Evolutionary conservation across 225 moss, liverwort and hornwort species (phyloP).

Genomic region (Pseudoscleropodium purum): DNA sequence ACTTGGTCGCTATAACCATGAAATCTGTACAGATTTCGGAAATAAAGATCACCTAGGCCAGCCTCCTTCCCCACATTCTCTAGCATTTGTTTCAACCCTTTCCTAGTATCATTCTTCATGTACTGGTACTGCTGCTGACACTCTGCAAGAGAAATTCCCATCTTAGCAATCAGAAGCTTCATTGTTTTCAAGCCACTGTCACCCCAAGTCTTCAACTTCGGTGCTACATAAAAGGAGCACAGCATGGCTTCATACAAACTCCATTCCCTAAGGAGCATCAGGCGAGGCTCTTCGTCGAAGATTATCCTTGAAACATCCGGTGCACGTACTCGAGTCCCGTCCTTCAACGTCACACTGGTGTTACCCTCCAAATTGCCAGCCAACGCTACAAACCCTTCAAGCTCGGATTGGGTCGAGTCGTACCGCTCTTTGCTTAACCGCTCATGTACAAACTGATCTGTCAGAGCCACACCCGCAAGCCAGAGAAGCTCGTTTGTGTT

Average conservation of each 20-base stretch:
- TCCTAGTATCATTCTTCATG: conserved; percentile 85
- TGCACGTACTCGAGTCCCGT: conserved; percentile 73
- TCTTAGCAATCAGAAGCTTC: conserved; percentile 57
- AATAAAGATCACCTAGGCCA: conserved; percentile 70
- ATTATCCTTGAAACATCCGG: conserved; percentile 78
- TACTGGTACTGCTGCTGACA: conserved; percentile 77
- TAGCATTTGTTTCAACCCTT: conserved; percentile 60
- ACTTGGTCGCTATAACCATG: conserved; percentile 82
- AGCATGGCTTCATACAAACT: conserved; percentile 84
- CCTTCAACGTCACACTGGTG: conserved; percentile 57
- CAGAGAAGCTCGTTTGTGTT: conserved; percentile 86
- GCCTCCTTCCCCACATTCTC: conserved; percentile 48
- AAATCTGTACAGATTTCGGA: conserved; percentile 57
- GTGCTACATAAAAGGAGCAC: conserved; percentile 79
- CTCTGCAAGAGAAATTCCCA: conserved; percentile 68
- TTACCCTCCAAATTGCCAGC: conserved; percentile 60
- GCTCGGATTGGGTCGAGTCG: conserved; percentile 49
- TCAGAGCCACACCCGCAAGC: conserved; percentile 84
- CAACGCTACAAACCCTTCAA: conserved; percentile 63
- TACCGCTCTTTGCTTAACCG: conserved; percentile 76
- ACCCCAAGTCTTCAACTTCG: conserved; percentile 89
- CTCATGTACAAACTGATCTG: conserved; percentile 89
- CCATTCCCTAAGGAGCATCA: conserved; percentile 97
- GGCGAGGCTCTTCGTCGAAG: conserved; percentile 71
- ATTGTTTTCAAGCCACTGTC: conserved; percentile 61